A percentile compares a stretch with the other conserved stretches of the same genome.
Conservation (phyloP, 2,329 filamentous ascomycete species). For the Pseudogymnoascus sp. region DNA sequence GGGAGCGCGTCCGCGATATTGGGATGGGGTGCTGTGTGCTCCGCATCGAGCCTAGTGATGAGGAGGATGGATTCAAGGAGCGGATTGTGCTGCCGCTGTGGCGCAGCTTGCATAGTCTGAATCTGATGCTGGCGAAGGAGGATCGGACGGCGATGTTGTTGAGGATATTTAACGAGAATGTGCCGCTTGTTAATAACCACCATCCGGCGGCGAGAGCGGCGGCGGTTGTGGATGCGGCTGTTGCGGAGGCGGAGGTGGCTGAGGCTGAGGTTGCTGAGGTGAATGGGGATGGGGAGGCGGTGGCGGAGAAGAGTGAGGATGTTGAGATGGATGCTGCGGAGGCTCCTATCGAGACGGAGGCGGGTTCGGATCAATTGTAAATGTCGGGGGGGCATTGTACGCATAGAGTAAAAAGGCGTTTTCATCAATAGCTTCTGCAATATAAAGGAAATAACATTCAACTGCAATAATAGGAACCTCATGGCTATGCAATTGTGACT, state of each 20-base stretch:
- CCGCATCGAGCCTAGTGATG: constrained; percentile 65
- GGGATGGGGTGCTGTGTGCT: constrained; percentile 89
- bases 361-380: neutral
- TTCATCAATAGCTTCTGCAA: constrained; percentile 1
- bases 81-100: constrained; percentile 84
- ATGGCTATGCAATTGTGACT: neutral
- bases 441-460: constrained; percentile 8
- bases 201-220: constrained; percentile 20
- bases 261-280: constrained; percentile 8
- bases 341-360: neutral
- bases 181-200: constrained; percentile 60
- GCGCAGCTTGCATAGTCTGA: constrained; percentile 85
- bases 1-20: constrained; percentile 68
- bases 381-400: neutral
- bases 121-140: constrained; percentile 97
- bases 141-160: constrained; percentile 88
- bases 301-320: neutral
- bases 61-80: constrained; percentile 56
- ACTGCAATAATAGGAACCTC: neutral
- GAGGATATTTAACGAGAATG: constrained; percentile 81
- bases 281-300: neutral
- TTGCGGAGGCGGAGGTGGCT: constrained; percentile 12
- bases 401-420: constrained; percentile 7
- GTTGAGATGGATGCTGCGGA: constrained; percentile 10
- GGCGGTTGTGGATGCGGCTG: neutral